Base-by-base conservation (phyloP, 2,329 filamentous ascomycete species). In the Albifimbria verrucaria region DNA sequence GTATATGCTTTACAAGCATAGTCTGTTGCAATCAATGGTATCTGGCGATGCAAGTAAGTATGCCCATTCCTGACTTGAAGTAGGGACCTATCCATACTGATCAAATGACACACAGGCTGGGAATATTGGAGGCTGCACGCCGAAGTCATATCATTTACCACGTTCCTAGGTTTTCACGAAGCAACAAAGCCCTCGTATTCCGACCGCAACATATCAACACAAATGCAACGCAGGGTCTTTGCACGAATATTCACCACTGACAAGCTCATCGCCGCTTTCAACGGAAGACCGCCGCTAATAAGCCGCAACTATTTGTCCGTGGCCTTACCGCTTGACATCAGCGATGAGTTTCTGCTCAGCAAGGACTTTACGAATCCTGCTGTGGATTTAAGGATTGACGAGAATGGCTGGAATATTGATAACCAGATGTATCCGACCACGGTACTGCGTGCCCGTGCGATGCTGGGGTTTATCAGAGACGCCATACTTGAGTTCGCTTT, bases 201-300 rank as follows among this genome's bases (percentile, higher is more conserved):
- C 44, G 42, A 57, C 3, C 67, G 70, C 0, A 65, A 71, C 0
- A 59, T 72, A 2, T 60, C 68, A 3, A 68, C 68, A 0, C 73
- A 77, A 46, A 59, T 59, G 42, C 57, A 62, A 21, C 58, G 65
- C 2, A 59, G 62, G 7, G 39, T 72, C 5, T 71, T 70, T 28
- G 61, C 65, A n/a, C 58, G 66, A 28, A 50, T 70, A 17, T 70
- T 68, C 50, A 61, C 58, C n/a, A 58, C 67, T 32, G 71, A 73
- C 50, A 74, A 74, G 57, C 60, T 67, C 1, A 56, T 71, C 3
- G 69, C 71, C 7, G 68, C 72, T 1, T 73, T 77, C 36, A 75
- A 73, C 2, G 75, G 74, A 1, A 59, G 74, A 7, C 74, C 74
- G 2, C 73, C 72, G 0, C 60, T 74, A 1, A 51, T 76, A 20